Base-by-base conservation (phyloP, 768 basidiomycete species). In the Termitomyces sp. region DNA sequence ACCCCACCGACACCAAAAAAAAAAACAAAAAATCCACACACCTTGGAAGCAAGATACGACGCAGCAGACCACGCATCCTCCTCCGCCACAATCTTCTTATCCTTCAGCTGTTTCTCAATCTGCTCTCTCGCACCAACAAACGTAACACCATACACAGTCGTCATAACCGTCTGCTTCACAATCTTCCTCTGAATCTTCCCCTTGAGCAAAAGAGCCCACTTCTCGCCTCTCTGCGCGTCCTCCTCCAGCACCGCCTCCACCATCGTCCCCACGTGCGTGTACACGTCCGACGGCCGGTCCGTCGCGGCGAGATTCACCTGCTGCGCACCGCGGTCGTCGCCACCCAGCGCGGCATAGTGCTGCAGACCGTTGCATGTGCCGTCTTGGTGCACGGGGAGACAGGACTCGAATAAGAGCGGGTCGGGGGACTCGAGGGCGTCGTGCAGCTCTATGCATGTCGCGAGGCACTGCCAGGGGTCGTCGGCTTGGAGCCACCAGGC, bases 121-220 rank as follows among this genome's bases (percentile, higher is more conserved):
- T 98, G 97, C 9, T 93, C 92, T 46, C 94, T 85, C 22, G 97
- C 97, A 39, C 97, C 97, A 57, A 98, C 77, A 75, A 88, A 96
- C 0, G 97, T 99, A 16, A 99, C 96, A 22, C 97, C 96, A 70
- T 98, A 98, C 38, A 98, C 96, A 3, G 96, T 98, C 0, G 96
- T 99, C 97, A 99, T 99, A 42, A 91, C 93, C 24, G 97, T 98
- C 78, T 98, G 96, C 80, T 99, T 99, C 67, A 99, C 96, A 18
- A 97, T 89, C 75, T 99, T 98, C 24, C 97, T 78, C 20, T 92
- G 81, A 35, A 99, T 81, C 73, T 92, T 93, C 36, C 92, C 93
- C 45, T 78, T 57, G 32, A 96, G 79, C 65, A 91, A 65, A 53
- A 75, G 63, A 0, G 94, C 96, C 58, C 78, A 74, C 57, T 76